Conservation (phyloP, 768 basidiomycete genomes). For the Mycena capillaripes region DNA sequence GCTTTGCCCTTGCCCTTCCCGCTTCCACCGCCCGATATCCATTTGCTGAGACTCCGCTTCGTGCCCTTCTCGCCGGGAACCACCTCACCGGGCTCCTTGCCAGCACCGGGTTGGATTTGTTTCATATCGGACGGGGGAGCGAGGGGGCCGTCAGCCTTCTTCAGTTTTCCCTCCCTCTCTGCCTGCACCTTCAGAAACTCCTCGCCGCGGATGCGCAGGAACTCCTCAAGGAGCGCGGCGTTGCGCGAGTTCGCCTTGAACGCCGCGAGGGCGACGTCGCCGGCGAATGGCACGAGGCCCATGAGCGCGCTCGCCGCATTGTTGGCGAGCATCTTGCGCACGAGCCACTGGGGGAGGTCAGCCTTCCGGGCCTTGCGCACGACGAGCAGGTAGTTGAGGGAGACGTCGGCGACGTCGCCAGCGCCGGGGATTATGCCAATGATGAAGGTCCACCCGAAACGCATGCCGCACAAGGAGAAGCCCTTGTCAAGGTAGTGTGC, state of each 20-base stretch:
- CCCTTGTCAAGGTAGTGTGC: slow-evolving; percentile 93
- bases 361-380: slow-evolving; percentile 82
- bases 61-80: slow-evolving; percentile 38
- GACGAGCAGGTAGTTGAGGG: slow-evolving; percentile 83
- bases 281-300: slow-evolving; percentile 78
- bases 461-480: slow-evolving; percentile 82
- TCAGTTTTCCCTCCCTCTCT: slow-evolving; percentile 44
- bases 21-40: slow-evolving; percentile 13
- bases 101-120: slow-evolving; percentile 70
- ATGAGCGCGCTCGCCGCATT: slow-evolving; percentile 76
- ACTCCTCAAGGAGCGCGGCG: slow-evolving; percentile 89
- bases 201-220: slow-evolving; percentile 81
- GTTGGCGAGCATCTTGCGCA: slow-evolving; percentile 82
- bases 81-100: slow-evolving; percentile 54
- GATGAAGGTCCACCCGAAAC: slow-evolving; percentile 90
- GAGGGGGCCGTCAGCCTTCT: slow-evolving; percentile 33
- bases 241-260: slow-evolving; percentile 94
- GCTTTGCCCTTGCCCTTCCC: slow-evolving; percentile 25
- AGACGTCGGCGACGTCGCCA: slow-evolving; percentile 74
- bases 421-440: slow-evolving; percentile 81
- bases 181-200: slow-evolving; percentile 71
- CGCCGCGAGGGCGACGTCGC: slow-evolving; percentile 81
- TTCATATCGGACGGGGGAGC: slow-evolving; percentile 49
- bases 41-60: slow-evolving; percentile 31
- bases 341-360: slow-evolving; percentile 77